Percentiles rank a stretch among this genome's conserved stretches.
Evolutionary conservation across 768 basidiomycete genomes (phyloP).

Genomic region (Leccinum pellstonianum): DNA sequence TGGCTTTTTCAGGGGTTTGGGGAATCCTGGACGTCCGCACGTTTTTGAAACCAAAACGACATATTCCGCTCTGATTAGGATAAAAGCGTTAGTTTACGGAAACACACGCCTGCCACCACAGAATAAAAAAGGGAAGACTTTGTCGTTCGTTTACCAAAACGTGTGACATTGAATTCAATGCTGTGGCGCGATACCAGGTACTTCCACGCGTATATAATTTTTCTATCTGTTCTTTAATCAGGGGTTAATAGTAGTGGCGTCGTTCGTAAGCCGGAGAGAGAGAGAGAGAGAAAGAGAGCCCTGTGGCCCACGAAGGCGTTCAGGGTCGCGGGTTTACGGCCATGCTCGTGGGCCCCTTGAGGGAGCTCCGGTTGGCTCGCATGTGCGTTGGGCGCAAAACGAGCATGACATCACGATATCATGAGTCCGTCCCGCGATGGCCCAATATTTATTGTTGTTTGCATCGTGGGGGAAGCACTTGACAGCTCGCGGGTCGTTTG

Average conservation of each 20-base stretch:
- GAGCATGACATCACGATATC: not conserved
- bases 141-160: not conserved
- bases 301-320: conserved; percentile 1
- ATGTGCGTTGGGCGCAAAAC: not conserved
- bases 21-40: not conserved
- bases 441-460: not conserved
- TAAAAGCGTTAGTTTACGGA: not conserved
- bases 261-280: not conserved
- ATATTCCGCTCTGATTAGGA: not conserved
- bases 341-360: not conserved
- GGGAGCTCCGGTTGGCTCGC: not conserved
- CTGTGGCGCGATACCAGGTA: not conserved
- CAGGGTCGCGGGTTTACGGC: conserved; percentile 13
- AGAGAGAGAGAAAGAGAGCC: not conserved
- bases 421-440: not conserved
- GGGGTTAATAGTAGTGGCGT: not conserved
- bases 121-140: not conserved
- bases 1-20: not conserved
- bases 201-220: not conserved
- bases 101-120: not conserved
- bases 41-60: not conserved
- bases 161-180: not conserved
- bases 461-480: not conserved
- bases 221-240: not conserved
- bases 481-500: not conserved